Percentiles rank a stretch among this genome's conserved stretches.
Evolutionary conservation across 2,329 filamentous ascomycete species (phyloP).

Genomic region (Hypoxylon sp.): DNA sequence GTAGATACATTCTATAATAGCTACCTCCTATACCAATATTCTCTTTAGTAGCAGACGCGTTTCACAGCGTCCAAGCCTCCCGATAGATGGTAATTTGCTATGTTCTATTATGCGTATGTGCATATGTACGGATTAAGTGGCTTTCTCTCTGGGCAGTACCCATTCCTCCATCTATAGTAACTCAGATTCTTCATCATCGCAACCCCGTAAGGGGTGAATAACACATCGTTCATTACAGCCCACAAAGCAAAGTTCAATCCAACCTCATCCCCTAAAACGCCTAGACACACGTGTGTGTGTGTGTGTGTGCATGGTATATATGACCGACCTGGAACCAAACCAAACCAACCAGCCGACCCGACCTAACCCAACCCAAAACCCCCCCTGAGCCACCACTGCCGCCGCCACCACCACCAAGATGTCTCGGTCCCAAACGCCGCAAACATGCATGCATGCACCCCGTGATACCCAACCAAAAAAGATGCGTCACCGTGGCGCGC

Average conservation of each 20-base stretch:
- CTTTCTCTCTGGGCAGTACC: not conserved
- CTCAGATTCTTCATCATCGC: not conserved
- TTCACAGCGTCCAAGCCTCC: not conserved
- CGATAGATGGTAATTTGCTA: not conserved
- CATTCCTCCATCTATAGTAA: slow-evolving; percentile 9
- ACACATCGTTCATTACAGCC: slow-evolving; percentile 12
- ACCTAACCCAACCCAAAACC: not conserved
- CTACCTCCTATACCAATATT: not conserved
- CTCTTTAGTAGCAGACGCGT: not conserved
- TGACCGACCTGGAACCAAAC: slow-evolving; percentile 1
- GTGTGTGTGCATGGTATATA: slow-evolving; percentile 20
- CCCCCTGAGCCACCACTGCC: not conserved
- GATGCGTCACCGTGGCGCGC: not conserved
- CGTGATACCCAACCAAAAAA: slow-evolving; percentile 9
- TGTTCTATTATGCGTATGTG: slow-evolving; percentile 3
- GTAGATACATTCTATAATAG: no score
- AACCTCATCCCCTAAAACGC: slow-evolving; percentile 11
- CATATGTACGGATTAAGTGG: not conserved
- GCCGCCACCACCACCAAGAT: not conserved
- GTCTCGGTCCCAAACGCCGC: slow-evolving; percentile 13
- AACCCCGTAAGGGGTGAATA: not conserved
- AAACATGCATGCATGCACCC: not conserved
- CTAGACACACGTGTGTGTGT: not conserved
- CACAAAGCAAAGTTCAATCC: slow-evolving; percentile 9
- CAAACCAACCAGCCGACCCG: slow-evolving; percentile 1